Conservation (phyloP, 495 filamentous ascomycete genomes). For the Acidomyces sp. region DNA sequence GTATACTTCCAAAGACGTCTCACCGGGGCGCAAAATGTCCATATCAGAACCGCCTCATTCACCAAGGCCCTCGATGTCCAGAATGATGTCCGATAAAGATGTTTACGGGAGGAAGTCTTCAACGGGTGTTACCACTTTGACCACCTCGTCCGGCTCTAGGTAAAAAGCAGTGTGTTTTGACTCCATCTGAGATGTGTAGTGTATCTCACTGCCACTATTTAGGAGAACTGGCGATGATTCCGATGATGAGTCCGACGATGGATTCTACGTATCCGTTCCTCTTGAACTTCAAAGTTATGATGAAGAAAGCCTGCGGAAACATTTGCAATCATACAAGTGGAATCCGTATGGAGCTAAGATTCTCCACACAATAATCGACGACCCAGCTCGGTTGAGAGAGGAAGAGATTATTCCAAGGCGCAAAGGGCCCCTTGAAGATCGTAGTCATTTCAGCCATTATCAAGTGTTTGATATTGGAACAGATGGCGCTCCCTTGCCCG, state of each 20-base stretch:
- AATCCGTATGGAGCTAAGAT: slow-evolving; percentile 26
- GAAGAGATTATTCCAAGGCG: slow-evolving; percentile 26
- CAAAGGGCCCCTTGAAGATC: slow-evolving; percentile 22
- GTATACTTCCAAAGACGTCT: neutral
- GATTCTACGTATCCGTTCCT: slow-evolving; percentile 16
- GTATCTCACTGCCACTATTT: too few species aligned
- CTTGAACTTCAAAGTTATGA: slow-evolving; percentile 19
- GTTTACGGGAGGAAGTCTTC: neutral
- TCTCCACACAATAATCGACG: slow-evolving; percentile 25
- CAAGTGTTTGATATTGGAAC: slow-evolving; percentile 38
- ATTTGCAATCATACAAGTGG: slow-evolving; percentile 26
- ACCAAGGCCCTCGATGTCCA: neutral
- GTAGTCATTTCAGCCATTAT: slow-evolving; percentile 33
- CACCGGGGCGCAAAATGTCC: neutral
- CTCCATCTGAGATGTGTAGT: slow-evolving; percentile 12
- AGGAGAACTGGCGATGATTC: slow-evolving; percentile 13
- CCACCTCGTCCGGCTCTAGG: neutral
- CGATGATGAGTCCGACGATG: slow-evolving; percentile 22
- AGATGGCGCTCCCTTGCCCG: slow-evolving; percentile 28
- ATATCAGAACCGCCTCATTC: neutral
- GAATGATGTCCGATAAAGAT: neutral
- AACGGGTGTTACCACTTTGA: neutral
- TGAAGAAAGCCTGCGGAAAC: slow-evolving; percentile 22
- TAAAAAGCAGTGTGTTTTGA: neutral
- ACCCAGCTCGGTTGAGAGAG: slow-evolving; percentile 26